A percentile compares a stretch with the other conserved stretches of the same genome.
Conservation (phyloP, 1,139 yeast genomes). For the Suhomyces taliae region DNA sequence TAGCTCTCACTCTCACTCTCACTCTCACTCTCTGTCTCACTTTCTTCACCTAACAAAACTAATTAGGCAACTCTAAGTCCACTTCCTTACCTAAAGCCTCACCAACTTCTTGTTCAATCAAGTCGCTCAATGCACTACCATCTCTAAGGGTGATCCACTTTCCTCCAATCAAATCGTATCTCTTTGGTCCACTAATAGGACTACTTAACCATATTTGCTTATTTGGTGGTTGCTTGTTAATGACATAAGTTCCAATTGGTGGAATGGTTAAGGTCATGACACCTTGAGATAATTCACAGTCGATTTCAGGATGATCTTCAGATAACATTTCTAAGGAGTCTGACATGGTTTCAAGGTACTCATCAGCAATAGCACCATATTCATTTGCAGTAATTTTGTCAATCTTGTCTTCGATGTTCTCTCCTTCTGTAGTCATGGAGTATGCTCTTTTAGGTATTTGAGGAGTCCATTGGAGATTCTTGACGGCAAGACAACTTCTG, state of each 20-base stretch:
- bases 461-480: background rate
- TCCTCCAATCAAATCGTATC: slow-evolving; percentile 56
- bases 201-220: slow-evolving; percentile 92
- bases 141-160: slow-evolving; percentile 67
- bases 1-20: too few relatives aligned
- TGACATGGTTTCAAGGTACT: slow-evolving; percentile 61
- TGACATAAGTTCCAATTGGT: slow-evolving; percentile 75
- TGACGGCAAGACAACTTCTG: background rate
- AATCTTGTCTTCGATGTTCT: slow-evolving; percentile 50
- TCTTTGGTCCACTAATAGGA: slow-evolving; percentile 89
- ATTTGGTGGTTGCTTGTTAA: slow-evolving; percentile 92
- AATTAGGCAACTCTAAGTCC: slow-evolving; percentile 17
- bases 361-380: slow-evolving; percentile 61
- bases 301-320: slow-evolving; percentile 60
- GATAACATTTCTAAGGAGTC: slow-evolving; percentile 64
- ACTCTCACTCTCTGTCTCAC: too few relatives aligned
- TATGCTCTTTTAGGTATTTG: slow-evolving; percentile 11
- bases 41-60: too few relatives aligned
- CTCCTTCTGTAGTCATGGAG: slow-evolving; percentile 49
- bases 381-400: slow-evolving; percentile 44
- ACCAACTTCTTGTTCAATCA: slow-evolving; percentile 49
- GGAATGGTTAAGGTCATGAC: slow-evolving; percentile 72
- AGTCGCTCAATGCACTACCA: slow-evolving; percentile 45
- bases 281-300: slow-evolving; percentile 82
- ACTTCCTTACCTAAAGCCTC: slow-evolving; percentile 35